These are phyloP conservation scores for Silybum marianum DNA, from an alignment of 129 eudicot genomes.

Conservation along the genomic window DNA sequence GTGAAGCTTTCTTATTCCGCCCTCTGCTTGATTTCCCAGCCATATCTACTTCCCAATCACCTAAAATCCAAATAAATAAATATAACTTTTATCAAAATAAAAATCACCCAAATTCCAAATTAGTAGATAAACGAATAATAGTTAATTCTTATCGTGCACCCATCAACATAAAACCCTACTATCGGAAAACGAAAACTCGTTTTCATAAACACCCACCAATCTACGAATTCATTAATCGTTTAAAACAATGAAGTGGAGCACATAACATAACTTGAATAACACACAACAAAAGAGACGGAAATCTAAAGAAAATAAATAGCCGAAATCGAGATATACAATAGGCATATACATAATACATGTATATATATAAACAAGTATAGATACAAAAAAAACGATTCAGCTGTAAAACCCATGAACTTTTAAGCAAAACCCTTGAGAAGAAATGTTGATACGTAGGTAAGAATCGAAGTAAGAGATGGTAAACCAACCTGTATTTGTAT, in stretches of 20 bases:
- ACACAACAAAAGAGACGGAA: background rate
- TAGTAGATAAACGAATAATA: background rate
- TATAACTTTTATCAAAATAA: background rate
- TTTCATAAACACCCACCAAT: background rate
- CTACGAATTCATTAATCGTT: background rate
- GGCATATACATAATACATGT: background rate
- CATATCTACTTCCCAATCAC: slow-evolving; percentile 53
- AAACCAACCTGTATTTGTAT: slow-evolving; percentile 31
- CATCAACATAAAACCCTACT: background rate
- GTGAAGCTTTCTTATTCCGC: slow-evolving; percentile 63
- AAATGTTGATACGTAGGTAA: slow-evolving; percentile 10
- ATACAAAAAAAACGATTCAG: background rate
- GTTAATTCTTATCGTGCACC: background rate
- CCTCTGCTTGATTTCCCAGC: slow-evolving; percentile 92
- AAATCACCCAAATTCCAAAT: background rate
- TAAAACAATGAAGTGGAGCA: background rate
- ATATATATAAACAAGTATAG: background rate
- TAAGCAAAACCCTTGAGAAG: slow-evolving; percentile 25
- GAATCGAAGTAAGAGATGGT: background rate
- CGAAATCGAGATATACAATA: slow-evolving; percentile 1
- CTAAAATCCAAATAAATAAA: slow-evolving; percentile 15
- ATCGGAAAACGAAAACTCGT: background rate
- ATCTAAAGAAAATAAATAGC: background rate
- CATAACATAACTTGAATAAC: background rate
- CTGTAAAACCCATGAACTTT: slow-evolving; percentile 1